Conservation (phyloP, 1,139 yeast genomes). For the Diutina rugosa region DNA sequence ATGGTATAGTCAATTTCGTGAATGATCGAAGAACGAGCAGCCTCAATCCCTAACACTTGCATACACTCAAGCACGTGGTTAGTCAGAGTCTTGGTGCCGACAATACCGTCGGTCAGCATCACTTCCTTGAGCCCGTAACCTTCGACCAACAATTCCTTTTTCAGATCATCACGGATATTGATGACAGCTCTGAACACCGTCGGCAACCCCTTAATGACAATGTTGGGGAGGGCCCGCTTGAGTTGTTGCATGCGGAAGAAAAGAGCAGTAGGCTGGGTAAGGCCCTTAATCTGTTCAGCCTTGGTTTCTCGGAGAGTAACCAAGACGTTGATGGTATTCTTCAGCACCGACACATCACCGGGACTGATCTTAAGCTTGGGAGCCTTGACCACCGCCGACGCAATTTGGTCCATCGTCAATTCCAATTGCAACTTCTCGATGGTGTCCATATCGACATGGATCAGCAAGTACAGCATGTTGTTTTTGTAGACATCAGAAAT, state of each 20-base stretch:
- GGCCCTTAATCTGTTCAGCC: constrained; percentile 17
- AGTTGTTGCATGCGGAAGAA: constrained; percentile 85
- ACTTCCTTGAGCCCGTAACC: constrained; percentile 95
- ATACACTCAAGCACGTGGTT: constrained; percentile 88
- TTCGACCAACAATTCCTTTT: constrained; percentile 87
- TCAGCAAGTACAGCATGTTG: constrained; percentile 63
- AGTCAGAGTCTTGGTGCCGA: constrained; percentile 77
- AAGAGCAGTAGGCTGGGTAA: constrained; percentile 34
- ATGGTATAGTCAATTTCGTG: constrained; percentile 94
- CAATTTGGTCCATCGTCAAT: constrained; percentile 74
- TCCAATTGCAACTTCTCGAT: constrained; percentile 87
- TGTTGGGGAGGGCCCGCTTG: constrained; percentile 71
- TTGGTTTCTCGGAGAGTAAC: constrained; percentile 46
- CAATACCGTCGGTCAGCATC: constrained; percentile 95
- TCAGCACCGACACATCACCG: constrained; percentile 58
- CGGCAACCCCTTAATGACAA: constrained; percentile 87
- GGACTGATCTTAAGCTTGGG: constrained; percentile 79
- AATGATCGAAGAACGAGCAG: constrained; percentile 88
- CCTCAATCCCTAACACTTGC: constrained; percentile 91
- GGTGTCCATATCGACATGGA: constrained; percentile 72
- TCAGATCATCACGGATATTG: constrained; percentile 77
- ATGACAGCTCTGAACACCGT: constrained; percentile 93
- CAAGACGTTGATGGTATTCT: constrained; percentile 65
- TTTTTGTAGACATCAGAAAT: constrained; percentile 91
- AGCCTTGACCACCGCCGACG: constrained; percentile 67